Percentiles rank a stretch among this genome's conserved stretches.
Conservation (phyloP, 805 yeast species). For the Kregervanrija delftensis region DNA sequence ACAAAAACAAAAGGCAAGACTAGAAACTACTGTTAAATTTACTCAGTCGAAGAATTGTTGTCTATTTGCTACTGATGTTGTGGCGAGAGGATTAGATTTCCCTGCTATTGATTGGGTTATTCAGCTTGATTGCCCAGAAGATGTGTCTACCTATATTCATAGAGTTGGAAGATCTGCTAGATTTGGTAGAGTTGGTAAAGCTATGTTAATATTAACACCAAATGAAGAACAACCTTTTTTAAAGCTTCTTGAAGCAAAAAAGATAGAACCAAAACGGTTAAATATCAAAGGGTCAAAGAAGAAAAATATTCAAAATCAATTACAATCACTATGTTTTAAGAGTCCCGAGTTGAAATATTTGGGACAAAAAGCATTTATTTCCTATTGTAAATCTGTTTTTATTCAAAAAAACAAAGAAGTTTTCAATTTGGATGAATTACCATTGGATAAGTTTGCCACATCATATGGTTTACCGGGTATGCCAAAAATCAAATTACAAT, state of each 20-base stretch:
- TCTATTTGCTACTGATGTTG: conserved; percentile 83
- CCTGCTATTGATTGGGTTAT: conserved; percentile 95
- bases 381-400: conserved; percentile 79
- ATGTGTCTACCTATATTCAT: conserved; percentile 81
- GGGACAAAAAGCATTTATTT: conserved; percentile 93
- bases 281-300: conserved; percentile 69
- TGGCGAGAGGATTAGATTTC: conserved; percentile 87
- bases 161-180: conserved; percentile 89
- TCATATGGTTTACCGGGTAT: conserved; percentile 94
- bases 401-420: conserved; percentile 84
- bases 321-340: conserved; percentile 86
- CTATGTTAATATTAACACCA: conserved; percentile 77
- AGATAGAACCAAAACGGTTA: conserved; percentile 64
- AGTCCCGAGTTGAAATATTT: conserved; percentile 87
- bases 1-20: conserved; percentile 82
- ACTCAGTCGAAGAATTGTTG: conserved; percentile 75
- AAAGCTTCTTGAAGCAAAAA: conserved; percentile 50
- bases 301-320: conserved; percentile 70
- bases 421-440: conserved; percentile 69
- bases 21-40: conserved; percentile 75
- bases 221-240: conserved; percentile 75
- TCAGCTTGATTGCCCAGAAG: conserved; percentile 89
- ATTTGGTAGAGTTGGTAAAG: conserved; percentile 77
- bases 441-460: conserved; percentile 77
- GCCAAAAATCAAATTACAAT: conserved; percentile 76